A percentile compares a stretch with the other conserved stretches of the same genome.
Evolutionary conservation across 345 rosid genomes (phyloP).

Genomic region (Clarkia xantiana): DNA sequence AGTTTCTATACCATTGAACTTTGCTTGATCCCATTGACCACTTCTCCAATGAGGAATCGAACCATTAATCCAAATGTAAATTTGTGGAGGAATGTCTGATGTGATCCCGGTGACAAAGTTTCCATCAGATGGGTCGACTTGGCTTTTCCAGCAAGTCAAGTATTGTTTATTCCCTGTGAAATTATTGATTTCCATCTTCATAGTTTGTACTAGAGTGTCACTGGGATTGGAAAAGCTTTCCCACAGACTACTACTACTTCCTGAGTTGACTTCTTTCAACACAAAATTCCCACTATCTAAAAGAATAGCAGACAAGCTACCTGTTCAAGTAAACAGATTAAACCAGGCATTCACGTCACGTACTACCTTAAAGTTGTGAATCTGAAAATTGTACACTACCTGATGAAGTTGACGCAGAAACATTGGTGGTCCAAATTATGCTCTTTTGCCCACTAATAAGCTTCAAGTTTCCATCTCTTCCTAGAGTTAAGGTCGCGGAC

Average conservation of each 20-base stretch:
- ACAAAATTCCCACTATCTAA: too few species aligned
- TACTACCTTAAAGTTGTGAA: too few species aligned
- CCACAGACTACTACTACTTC: too few species aligned
- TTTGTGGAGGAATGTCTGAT: constrained; percentile 12
- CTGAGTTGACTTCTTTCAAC: too few species aligned
- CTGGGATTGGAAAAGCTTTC: too few species aligned
- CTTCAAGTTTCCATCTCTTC: constrained; percentile 10
- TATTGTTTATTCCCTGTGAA: too few species aligned
- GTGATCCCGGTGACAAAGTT: constrained; percentile 8
- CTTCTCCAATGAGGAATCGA: constrained; percentile 3
- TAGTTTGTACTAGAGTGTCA: too few species aligned
- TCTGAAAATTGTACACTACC: too few species aligned
- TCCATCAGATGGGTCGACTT: constrained; percentile 21
- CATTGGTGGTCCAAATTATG: constrained; percentile 16
- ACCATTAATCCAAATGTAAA: constrained; percentile 6
- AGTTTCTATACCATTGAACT: not conserved
- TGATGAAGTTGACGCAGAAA: constrained; percentile 5
- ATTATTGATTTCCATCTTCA: too few species aligned
- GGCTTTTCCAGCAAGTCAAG: constrained; percentile 19
- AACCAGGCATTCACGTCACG: too few species aligned
- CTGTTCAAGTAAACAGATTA: too few species aligned
- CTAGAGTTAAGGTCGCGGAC: constrained; percentile 13
- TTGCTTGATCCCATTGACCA: constrained; percentile 3
- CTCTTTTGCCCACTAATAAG: constrained; percentile 9
- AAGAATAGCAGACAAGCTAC: too few species aligned